Percentiles rank a stretch among this genome's conserved stretches.
phyloP scores from a whole-genome alignment of 768 basidiomycete genomes.

The Russula earlei region DNA sequence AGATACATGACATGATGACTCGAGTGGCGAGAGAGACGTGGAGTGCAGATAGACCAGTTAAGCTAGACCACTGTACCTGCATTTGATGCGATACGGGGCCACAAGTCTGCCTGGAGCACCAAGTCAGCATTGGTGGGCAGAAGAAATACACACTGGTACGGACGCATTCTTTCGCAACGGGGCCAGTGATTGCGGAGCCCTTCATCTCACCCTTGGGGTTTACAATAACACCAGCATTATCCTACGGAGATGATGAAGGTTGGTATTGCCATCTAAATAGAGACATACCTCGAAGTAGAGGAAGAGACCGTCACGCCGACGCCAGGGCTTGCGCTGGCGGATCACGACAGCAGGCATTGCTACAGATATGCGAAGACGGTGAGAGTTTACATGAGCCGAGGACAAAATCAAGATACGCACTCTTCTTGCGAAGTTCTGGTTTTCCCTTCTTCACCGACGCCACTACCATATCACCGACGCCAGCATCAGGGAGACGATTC shows the following conservation, averaged over 20 bases:
- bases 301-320: slow-evolving; percentile 96
- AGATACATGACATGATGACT: slow-evolving; percentile 17
- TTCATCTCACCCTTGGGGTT: slow-evolving; percentile 99
- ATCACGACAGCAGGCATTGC: slow-evolving; percentile 97
- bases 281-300: slow-evolving; percentile 84
- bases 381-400: background rate
- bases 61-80: slow-evolving; percentile 93
- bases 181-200: slow-evolving; percentile 92
- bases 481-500: slow-evolving; percentile 94
- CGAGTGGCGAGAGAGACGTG: slow-evolving; percentile 18
- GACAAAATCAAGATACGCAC: slow-evolving; percentile 39
- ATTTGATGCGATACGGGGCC: slow-evolving; percentile 99
- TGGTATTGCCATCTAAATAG: background rate
- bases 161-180: slow-evolving; percentile 99
- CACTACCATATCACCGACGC: slow-evolving; percentile 92
- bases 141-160: slow-evolving; percentile 27
- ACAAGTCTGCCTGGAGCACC: slow-evolving; percentile 71
- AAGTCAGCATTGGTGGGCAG: background rate
- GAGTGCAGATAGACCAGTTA: slow-evolving; percentile 13
- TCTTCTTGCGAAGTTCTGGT: slow-evolving; percentile 99
- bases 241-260: slow-evolving; percentile 32
- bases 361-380: slow-evolving; percentile 25
- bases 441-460: slow-evolving; percentile 99
- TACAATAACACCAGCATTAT: slow-evolving; percentile 95
- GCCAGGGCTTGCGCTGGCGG: slow-evolving; percentile 98